Base-by-base conservation (phyloP, 1,139 yeast species). In the Lodderomyces metapsilosis region DNA sequence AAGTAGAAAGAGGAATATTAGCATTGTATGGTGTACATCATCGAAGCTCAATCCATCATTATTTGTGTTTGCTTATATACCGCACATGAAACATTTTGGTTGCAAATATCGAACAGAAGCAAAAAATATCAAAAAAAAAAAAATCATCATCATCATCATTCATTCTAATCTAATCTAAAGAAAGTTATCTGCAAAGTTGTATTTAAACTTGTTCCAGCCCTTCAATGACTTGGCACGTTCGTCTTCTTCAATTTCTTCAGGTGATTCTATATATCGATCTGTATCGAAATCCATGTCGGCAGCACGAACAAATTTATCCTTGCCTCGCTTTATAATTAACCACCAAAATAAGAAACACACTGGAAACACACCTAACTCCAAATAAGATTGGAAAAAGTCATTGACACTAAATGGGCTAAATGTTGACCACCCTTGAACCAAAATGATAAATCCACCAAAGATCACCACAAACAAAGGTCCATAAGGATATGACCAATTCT, bases 251-350 rank as follows among this genome's bases (percentile, higher is more conserved):
- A 53, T 43, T 45, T 81, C 85, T 47, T 78, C 81, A 37, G 65
- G 70, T 3, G 78, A 64, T 47, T 74, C 77, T 30, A 66, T 52
- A 54, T 81, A 81, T 46, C 78, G 65, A 52, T 80, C 86, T 8
- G 82, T 73, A 39, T 75, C 83, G 40, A 81, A 76, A 54, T 82
- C 87, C 83, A 81, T 80, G 17, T 79, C 82, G 42, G 67, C 71
- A 5, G 62, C 57, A 39, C 62, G 66, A 9, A 76, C 71, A 52
- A 76, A 73, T 44, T 61, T 64, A 44, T 81, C 84, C 42, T 62
- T 61, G 4, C 69, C 68, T 41, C 71, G 64, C 47, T 63, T 74
- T 42, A 61, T 64, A 36, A 69, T 51, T 76, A 82, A 77, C 74
- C 74, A 69, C 74, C 74, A 69, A 38, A 62, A 43, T 3, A 61